Base-by-base conservation (phyloP, 352 stramenopile genomes). In the Phytophthora aleatoria region DNA sequence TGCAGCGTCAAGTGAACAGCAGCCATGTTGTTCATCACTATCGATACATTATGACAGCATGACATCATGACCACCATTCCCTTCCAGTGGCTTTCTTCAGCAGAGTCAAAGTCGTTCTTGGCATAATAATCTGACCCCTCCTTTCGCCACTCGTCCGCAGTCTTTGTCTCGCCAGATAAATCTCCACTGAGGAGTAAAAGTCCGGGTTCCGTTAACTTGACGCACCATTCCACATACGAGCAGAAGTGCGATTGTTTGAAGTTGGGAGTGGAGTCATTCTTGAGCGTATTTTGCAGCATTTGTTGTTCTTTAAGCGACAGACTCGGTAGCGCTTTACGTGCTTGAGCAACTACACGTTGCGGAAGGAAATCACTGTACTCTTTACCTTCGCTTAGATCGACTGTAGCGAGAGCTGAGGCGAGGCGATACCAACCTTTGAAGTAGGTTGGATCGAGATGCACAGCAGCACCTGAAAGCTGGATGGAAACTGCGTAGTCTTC, bases 401-500 rank as follows among this genome's bases (percentile, higher is more conserved):
- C 6, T 35, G 35, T 33, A 16, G 12, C 44, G 2, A 50, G 13
- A 36, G 44, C 26, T 2, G 44, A 30, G 3, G 44, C 20, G 26
- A 50, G 44, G 11, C 44, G 44, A 35, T 35, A 50, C 44, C 44
- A 50, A 20, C 20, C 44, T 33, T 50, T 50, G 20, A 30, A 20
- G 36, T 50, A 50, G 20, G 7, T 33, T 15, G 44, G 44, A 50
- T 50, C 5, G 26, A 50, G 44, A 36, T 50, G 44, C 44, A 50
- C 44, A 13, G 44, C 44, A n/a, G 26, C 44, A 33, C 44, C 44
- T 1, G 44, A 26, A 50, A 50, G 26, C 44, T 50, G 44, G 20
- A 50, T 35, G 10, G 24, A 16, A n/a, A n/a, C 44, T 50, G 26
- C 9, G 15, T 35, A 50, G 20, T 50, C 44, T 31, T 35, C 28